Base-by-base conservation (phyloP, 306 rosid species). In the Alnus glutinosa region DNA sequence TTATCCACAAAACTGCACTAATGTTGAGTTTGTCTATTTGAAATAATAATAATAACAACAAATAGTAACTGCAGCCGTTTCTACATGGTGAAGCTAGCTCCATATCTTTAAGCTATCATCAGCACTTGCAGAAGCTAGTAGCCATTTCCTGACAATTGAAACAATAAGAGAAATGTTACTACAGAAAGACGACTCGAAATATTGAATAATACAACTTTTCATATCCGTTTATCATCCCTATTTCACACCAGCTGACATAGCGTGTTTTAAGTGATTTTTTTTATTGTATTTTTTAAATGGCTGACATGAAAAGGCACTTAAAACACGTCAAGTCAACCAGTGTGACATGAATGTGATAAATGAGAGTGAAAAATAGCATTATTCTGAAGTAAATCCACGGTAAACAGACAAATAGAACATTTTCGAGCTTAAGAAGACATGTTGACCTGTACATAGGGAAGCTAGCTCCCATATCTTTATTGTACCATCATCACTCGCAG, bases 41-140 rank as follows among this genome's bases (percentile, higher is more conserved):
- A 59, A 68, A 59, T 8, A 47, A 23, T 23, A 52, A 81, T 69
- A 64, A 71, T 39, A 39, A 39, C 44, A 66, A 81, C 37, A 34
- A 69, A 77, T 79, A 84, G 72, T 76, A 39, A 74, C 68, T 72
- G 78, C 74, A 78, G 82, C 73, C 39, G 78, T 63, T 82, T 87
- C 84, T 81, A 75, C 82, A 44, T 61, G 70, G 52, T 61, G 97
- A 78, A 64, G 79, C 88, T 88, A 91, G 88, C 90, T 96, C 99
- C 99, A 90, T 81, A 91, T 83, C 88, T 88, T 92, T 82, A 96
- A 79, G 4, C 91, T 87, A 74, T 97, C 99, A 46, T 91, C 99
- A 78, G 93, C 99, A 19, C 97, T 89, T 12, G 94, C 92, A 57
- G 97, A 91, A 79, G 97, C 99, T 72, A 96, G 89, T 14, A 89